These are phyloP conservation scores for Colletotrichum truncatum DNA, from an alignment of 2,329 filamentous ascomycete species.

Conservation along the genomic window DNA sequence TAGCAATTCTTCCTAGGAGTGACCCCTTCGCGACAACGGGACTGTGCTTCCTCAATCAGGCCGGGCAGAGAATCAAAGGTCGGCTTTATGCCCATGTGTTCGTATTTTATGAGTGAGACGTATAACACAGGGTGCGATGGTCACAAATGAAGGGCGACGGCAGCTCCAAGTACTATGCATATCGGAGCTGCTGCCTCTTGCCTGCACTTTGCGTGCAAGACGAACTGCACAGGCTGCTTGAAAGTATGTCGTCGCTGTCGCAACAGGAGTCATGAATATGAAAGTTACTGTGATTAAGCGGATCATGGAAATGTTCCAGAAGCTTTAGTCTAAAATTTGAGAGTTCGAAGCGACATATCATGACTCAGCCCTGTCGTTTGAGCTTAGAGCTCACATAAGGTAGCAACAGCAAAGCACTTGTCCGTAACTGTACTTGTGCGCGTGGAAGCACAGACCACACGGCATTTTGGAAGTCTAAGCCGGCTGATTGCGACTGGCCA, in stretches of 20 bases:
- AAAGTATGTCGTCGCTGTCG: background rate
- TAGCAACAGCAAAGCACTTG: background rate
- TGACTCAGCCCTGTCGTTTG: constrained; percentile 28
- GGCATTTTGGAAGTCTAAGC: constrained; percentile 24
- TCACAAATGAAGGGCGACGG: background rate
- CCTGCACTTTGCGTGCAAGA: background rate
- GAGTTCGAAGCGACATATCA: constrained; percentile 19
- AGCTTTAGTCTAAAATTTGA: constrained; percentile 5
- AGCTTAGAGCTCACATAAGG: background rate
- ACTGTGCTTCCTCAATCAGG: background rate
- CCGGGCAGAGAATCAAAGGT: too few relatives aligned
- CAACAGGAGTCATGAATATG: constrained; percentile 4
- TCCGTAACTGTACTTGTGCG: background rate
- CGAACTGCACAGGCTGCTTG: background rate
- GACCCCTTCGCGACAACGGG: background rate
- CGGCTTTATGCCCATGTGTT: too few relatives aligned
- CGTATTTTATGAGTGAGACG: too few relatives aligned
- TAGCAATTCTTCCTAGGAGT: background rate
- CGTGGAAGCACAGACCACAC: constrained; percentile 15
- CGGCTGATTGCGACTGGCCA: constrained; percentile 27
- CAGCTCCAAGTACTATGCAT: too few relatives aligned
- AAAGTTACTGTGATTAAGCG: background rate
- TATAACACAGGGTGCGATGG: background rate
- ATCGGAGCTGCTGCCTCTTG: background rate
- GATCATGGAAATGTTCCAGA: constrained; percentile 22